Base-by-base conservation (phyloP, 352 stramenopile species). In the Globisporangium irregulare region DNA sequence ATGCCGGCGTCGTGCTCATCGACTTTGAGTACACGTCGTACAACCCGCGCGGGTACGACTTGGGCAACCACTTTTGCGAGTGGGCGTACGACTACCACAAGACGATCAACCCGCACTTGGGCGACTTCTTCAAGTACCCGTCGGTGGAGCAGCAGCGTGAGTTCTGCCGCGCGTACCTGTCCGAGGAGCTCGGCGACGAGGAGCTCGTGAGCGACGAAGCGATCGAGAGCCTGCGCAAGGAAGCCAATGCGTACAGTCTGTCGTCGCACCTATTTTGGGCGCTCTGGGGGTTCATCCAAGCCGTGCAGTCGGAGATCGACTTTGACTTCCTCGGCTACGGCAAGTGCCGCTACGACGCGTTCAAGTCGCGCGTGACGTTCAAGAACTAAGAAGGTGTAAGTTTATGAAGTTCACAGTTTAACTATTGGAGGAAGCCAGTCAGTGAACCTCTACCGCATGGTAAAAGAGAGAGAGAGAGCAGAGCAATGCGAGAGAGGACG, bases 1-100 rank as follows among this genome's bases (percentile, higher is more conserved):
- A 91, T 18, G 58, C 66, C 1, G 78, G 75, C 59, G 85, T 97
- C 34, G 81, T 93, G 68, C 74, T 98, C 29, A 97, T 98, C 62
- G 93, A 98, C 72, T 98, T 97, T 82, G 94, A 98, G 82, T 98
- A 98, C 80, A 95, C 86, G 59, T 91, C 82, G 56, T 98, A 96
- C 75, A 98, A 98, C 74, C 86, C 81, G 55, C 84, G 91, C 4
- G 93, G 89, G 0, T 98, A 94, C 67, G 94, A 98, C 65, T 29
- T 98, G 36, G 93, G 87, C 24, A 98, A 98, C 75, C 92, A 98
- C 78, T 98, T 98, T 71, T 97, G 85, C 64, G 87, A 94, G 69
- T 95, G 86, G 85, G 82, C 72, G 6, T 94, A 86, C 70, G 81
- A 93, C 72, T 95, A 93, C 73, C 77, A 93, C 76, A 90, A 91